phyloP scores from a whole-genome alignment of 2,329 filamentous ascomycete species.

The Fusarium sp. region DNA sequence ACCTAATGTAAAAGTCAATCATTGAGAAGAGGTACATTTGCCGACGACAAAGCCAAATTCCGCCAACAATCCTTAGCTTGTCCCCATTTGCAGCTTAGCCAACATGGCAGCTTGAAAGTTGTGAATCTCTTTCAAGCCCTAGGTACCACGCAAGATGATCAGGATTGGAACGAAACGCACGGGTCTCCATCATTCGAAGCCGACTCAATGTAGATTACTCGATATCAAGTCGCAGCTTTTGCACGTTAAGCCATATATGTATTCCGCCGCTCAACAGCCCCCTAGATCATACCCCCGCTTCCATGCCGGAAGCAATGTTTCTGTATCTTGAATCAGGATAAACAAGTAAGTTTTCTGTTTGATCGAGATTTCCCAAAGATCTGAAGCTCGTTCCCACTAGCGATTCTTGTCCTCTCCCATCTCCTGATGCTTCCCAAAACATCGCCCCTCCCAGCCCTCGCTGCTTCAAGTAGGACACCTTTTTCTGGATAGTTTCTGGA shows the following conservation, averaged over 20 bases:
- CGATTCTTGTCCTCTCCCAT: conserved; percentile 69
- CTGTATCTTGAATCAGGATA: conserved; percentile 66
- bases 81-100: neutral
- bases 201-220: neutral
- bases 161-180: neutral
- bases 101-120: neutral
- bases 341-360: conserved; percentile 59
- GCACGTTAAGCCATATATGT: neutral
- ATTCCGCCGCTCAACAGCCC: neutral
- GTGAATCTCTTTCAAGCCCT: neutral
- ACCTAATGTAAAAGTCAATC: neutral
- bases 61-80: neutral
- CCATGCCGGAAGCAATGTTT: conserved; percentile 55
- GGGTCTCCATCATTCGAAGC: neutral
- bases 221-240: neutral
- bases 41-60: neutral
- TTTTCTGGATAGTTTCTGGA: conserved; percentile 67
- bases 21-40: neutral
- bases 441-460: conserved; percentile 77
- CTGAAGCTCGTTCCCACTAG: conserved; percentile 65
- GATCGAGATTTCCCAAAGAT: conserved; percentile 56
- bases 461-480: conserved; percentile 72
- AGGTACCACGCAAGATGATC: neutral
- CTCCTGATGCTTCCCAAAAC: conserved; percentile 87
- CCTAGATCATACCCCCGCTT: neutral